phyloP scores from a whole-genome alignment of 805 yeast genomes.

The Metschnikowia kunwiensis region DNA sequence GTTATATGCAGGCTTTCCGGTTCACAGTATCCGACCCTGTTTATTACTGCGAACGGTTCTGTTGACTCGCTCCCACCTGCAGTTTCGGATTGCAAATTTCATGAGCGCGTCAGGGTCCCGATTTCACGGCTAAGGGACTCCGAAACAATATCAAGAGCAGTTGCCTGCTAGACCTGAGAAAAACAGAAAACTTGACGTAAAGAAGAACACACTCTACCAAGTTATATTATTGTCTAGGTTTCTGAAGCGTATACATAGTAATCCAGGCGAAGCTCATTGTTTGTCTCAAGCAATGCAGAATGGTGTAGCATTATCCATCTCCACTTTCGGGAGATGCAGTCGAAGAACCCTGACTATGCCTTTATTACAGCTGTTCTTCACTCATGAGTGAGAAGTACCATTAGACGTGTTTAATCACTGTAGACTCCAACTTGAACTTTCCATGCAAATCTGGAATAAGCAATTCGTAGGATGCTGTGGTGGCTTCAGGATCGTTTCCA shows the following conservation, averaged over 20 bases:
- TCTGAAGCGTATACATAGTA: not conserved
- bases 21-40: not conserved
- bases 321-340: too few species aligned
- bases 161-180: too few species aligned
- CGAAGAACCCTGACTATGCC: not conserved
- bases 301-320: not conserved
- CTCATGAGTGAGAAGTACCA: not conserved
- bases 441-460: constrained; percentile 60
- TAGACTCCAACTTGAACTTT: constrained; percentile 28
- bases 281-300: not conserved
- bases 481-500: constrained; percentile 42
- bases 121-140: not conserved
- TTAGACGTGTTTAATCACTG: constrained; percentile 31
- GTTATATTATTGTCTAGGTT: not conserved
- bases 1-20: constrained; percentile 1
- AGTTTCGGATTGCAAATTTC: not conserved
- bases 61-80: not conserved
- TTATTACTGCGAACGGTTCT: not conserved
- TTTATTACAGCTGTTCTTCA: not conserved
- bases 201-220: too few species aligned
- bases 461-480: constrained; percentile 64
- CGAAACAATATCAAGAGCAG: too few species aligned
- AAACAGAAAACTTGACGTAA: too few species aligned
- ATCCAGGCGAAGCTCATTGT: not conserved
- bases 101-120: not conserved